Base-by-base conservation (phyloP, 176 grass and related monocot species). In the Ananas comosus region DNA sequence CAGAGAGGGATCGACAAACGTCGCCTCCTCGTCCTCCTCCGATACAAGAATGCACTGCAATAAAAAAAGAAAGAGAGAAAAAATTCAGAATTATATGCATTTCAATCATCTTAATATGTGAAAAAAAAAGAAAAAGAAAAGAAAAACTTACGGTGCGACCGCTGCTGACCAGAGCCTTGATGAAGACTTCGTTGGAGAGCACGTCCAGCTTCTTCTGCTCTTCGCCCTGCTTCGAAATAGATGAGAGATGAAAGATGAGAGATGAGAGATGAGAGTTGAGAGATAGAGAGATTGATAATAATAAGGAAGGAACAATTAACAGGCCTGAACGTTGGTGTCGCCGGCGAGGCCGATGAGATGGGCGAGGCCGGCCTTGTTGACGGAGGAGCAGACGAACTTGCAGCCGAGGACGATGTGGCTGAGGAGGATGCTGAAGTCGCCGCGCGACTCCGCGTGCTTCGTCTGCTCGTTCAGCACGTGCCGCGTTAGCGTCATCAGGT, bases 151-250 rank as follows among this genome's bases (percentile, higher is more conserved):
- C 94, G 52, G 94, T 99, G 42, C 87, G 87, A 0, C 94, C 94
- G 75, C 94, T 91, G 87, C 94, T 93, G 74, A 91, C 83, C 57
- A 99, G 82, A 23, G 94, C 94, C 78, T 93, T 99, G 69, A 99
- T 68, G 73, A 99, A 99, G 72, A 99, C 94, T 82, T 99, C 87
- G 79, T 99, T 93, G 1, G 94, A 99, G 33, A 99, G 84, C 10
- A 99, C 87, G 75, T 99, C 94, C 65, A 99, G 94, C 80, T 99
- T 99, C 94, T 99, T 99, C 79, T 99, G 94, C 74, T 99, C 94
- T 77, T 99, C 94, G 0, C 94, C 94, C 94, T 97, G 83, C 22
- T n/a, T n/a, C n/a, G n/a, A n/a, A n/a, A n/a, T n/a, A n/a, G n/a
- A n/a, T n/a, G n/a, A n/a, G n/a, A n/a, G n/a, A n/a, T n/a, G n/a